Base-by-base conservation (phyloP, 1,284 basidiomycete genomes). In the Malassezia yamatoensis region DNA sequence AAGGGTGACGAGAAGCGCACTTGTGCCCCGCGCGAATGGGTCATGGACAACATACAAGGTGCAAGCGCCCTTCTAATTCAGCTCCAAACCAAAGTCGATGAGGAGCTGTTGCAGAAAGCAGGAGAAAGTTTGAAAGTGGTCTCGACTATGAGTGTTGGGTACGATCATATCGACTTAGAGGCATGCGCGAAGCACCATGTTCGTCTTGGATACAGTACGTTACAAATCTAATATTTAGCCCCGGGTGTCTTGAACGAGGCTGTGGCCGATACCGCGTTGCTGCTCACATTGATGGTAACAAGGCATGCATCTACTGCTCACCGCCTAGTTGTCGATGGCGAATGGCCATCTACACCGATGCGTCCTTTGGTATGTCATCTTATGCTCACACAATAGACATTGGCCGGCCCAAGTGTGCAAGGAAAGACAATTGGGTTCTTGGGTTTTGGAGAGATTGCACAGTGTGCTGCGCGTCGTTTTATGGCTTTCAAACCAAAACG, bases 261-360 rank as follows among this genome's bases (percentile, higher is more conserved):
- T 57, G 88, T 89, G 82, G 90, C 91, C 10, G 91, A 96, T 74
- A 75, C 88, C 10, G 82, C 85, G 0, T 80, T 93, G 41, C 87
- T 93, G 83, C 81, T 98, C 5, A 84, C 85, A 1, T 80, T 98
- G 33, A 94, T 93, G 88, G 87, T 89, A 0, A 82, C 85, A 49
- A 81, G 91, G 16, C 85, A 88, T 46, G 85, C 80, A 1, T 83
- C 35, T 78, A 83, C 56, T 61, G 82, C 83, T 0, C 80, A 82
- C 49, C 72, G 78, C 1, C 66, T 89, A 6, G 86, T 90, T 8
- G 79, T 84, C 62, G 76, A 80, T 9, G 86, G 87, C 37, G 60
- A 80, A 77, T 85, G 84, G 84, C 78, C 81, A 1, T 75, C 77
- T 42, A 81, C 81, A 53, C 81, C 81, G 4, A 96, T 90, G 88